Evolutionary conservation across 805 yeast species (phyloP), one percentile per base, ranked within the genome.

Genomic region (Jamesozyma rosinii): DNA sequence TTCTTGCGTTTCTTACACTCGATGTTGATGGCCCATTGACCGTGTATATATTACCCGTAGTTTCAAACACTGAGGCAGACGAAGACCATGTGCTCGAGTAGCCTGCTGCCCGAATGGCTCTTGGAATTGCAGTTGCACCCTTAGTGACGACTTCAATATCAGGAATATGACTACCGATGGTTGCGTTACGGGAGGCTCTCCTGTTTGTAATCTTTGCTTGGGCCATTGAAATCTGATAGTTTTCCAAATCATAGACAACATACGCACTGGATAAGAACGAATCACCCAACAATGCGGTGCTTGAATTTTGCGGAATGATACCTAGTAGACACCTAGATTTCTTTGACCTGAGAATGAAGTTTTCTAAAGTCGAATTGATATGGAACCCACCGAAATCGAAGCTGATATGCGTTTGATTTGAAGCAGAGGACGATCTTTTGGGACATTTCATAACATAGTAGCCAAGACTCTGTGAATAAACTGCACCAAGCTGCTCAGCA

Each of bases 231-330:
- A 82, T 66, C 52, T 75, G 68, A 35, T 61, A 62, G 53, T 72
- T 72, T 29, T 77, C 84, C 42, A 79, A 62, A 57, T 83, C 83
- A 58, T 74, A 79, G n/a, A 79, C 84, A 19, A 77, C 69, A 57
- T 80, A 82, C 1, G 81, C 79, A 44, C 74, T 69, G 41, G 77
- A 65, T 48, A 79, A 63, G 51, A 78, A 70, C 46, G 71, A 68
- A 55, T 77, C 82, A 38, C 84, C 84, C 35, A 79, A 61, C 37
- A 76, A 64, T 9, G 69, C 55, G 4, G 41, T 36, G 20, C 43
- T 43, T 6, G 56, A 47, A 29, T 62, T 49, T 31, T 48, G 49
- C 13, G 57, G 59, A 8, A 54, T 21, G 2, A 75, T 46, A 8
- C 74, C 76, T 29, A 76, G 49, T 4, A 67, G 69, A 63, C 81